A percentile compares a stretch with the other conserved stretches of the same genome.
Conservation (phyloP, 2,329 filamentous ascomycete genomes). For the Alternaria arborescens region DNA sequence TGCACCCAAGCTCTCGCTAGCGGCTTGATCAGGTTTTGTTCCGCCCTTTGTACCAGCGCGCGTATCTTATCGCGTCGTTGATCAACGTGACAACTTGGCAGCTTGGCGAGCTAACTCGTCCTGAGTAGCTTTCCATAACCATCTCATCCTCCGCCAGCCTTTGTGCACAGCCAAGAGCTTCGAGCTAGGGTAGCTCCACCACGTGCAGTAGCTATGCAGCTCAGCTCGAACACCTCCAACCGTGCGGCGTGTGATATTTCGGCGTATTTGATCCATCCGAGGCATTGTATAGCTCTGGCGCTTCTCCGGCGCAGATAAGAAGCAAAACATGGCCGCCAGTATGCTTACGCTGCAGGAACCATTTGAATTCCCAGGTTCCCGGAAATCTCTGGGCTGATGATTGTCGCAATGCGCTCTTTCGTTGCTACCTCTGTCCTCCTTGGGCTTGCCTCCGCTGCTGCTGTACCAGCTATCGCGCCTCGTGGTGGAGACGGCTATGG, state of each 20-base stretch:
- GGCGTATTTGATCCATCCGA: slow-evolving; percentile 16
- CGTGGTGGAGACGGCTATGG: slow-evolving; percentile 16
- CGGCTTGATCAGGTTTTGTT: slow-evolving; percentile 12
- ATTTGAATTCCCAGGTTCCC: slow-evolving; percentile 21
- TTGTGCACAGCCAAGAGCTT: slow-evolving; percentile 18
- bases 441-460: slow-evolving; percentile 41
- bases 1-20: background rate
- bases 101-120: slow-evolving; percentile 28
- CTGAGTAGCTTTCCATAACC: slow-evolving; percentile 14
- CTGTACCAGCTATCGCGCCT: slow-evolving; percentile 36
- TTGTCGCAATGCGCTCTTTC: slow-evolving; percentile 40
- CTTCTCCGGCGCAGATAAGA: slow-evolving; percentile 33
- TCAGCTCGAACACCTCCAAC: slow-evolving; percentile 19
- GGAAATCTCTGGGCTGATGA: slow-evolving; percentile 10
- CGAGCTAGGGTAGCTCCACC: slow-evolving; percentile 26
- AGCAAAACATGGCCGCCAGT: slow-evolving; percentile 17
- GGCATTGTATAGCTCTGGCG: slow-evolving; percentile 9
- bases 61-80: slow-evolving; percentile 23
- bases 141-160: slow-evolving; percentile 16
- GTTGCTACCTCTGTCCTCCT: slow-evolving; percentile 38
- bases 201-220: slow-evolving; percentile 38
- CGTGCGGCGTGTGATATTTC: slow-evolving; percentile 24
- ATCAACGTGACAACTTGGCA: slow-evolving; percentile 34
- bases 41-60: slow-evolving; percentile 7
- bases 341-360: slow-evolving; percentile 29